Evolutionary conservation across 306 rosid genomes (phyloP).

Genomic region (Quercus dentata): DNA sequence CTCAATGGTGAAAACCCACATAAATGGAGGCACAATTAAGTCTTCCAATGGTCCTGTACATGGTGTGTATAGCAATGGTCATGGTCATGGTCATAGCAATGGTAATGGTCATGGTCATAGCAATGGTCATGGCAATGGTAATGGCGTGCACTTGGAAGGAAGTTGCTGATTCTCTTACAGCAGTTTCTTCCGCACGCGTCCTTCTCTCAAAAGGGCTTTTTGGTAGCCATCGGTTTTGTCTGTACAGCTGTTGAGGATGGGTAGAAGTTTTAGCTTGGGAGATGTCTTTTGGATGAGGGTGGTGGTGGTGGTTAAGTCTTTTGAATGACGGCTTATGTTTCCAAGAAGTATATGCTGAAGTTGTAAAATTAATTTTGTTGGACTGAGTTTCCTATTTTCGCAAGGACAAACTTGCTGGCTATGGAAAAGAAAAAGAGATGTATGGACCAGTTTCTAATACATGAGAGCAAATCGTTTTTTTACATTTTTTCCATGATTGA

Average conservation of each 20-base stretch:
- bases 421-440: constrained; percentile 15
- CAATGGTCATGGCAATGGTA: constrained; percentile 39
- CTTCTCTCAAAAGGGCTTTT: constrained; percentile 33
- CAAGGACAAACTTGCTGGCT: constrained; percentile 30
- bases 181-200: constrained; percentile 16
- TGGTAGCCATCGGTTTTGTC: constrained; percentile 43
- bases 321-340: constrained; percentile 59
- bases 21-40: constrained; percentile 45
- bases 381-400: constrained; percentile 29
- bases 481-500: background rate
- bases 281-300: constrained; percentile 40
- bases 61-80: constrained; percentile 46
- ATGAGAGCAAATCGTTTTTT: constrained; percentile 28
- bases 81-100: constrained; percentile 32
- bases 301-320: constrained; percentile 44
- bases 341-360: constrained; percentile 45
- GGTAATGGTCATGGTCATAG: constrained; percentile 30
- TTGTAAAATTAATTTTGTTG: constrained; percentile 30
- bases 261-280: constrained; percentile 54
- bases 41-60: constrained; percentile 58
- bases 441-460: constrained; percentile 7
- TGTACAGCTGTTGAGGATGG: constrained; percentile 86
- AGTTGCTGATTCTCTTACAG: constrained; percentile 20
- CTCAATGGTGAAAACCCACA: constrained; percentile 36
- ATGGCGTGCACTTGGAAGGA: constrained; percentile 51